Evolutionary conservation across 352 stramenopile species (phyloP).

Genomic region (Globisporangium mamillatum): DNA sequence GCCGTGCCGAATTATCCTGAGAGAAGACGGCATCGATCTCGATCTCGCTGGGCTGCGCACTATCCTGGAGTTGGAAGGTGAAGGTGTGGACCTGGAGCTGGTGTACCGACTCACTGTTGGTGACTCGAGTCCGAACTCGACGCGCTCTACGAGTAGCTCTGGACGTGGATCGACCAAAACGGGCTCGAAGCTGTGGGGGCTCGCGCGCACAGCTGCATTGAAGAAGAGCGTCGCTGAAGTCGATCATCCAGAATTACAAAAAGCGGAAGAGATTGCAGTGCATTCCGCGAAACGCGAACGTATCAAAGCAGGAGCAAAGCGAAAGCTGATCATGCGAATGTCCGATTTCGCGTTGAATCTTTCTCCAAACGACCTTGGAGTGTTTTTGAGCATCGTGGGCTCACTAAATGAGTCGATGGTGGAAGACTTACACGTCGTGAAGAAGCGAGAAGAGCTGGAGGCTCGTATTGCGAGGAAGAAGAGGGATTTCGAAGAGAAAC

Average conservation of each 20-base stretch:
- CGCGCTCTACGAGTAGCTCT: conserved; percentile 1
- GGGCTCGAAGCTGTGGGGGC: conserved; percentile 48
- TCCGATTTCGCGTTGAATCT: conserved; percentile 86
- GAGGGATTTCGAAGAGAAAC: conserved; percentile 59
- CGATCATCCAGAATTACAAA: conserved; percentile 43
- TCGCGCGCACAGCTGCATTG: conserved; percentile 45
- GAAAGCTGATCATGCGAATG: conserved; percentile 76
- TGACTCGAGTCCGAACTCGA: conserved; percentile 27
- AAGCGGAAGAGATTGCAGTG: conserved; percentile 30
- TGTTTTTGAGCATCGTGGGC: conserved; percentile 73
- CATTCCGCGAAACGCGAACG: conserved; percentile 31
- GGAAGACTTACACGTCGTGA: conserved; percentile 62
- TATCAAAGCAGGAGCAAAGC: conserved; percentile 48
- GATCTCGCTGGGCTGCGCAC: conserved; percentile 68
- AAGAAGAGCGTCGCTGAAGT: conserved; percentile 68
- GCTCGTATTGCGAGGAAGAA: conserved; percentile 44
- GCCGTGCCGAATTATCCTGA: conserved; percentile 63
- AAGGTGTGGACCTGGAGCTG: conserved; percentile 79
- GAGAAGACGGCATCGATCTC: conserved; percentile 68
- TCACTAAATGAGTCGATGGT: conserved; percentile 70
- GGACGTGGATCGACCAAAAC: conserved; percentile 25
- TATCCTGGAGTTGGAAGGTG: conserved; percentile 84
- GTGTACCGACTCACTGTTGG: conserved; percentile 66
- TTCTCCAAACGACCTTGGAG: conserved; percentile 69
- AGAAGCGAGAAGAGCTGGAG: conserved; percentile 43